A percentile compares a stretch with the other conserved stretches of the same genome.
phyloP scores from a whole-genome alignment of 345 rosid genomes.

The Brassica rapa region DNA sequence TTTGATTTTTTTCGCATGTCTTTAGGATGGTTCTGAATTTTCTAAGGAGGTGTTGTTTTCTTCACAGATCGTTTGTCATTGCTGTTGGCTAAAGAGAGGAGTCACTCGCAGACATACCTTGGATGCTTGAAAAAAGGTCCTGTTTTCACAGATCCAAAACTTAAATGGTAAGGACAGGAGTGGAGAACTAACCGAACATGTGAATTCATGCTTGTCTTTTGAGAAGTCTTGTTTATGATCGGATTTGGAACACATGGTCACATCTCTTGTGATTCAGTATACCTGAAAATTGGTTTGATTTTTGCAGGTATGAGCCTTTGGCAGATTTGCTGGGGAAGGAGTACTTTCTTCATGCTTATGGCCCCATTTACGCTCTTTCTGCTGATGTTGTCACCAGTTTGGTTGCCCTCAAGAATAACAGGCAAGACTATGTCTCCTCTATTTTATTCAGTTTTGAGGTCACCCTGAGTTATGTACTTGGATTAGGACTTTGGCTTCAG shows the following conservation, averaged over 20 bases:
- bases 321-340: slow-evolving; percentile 76
- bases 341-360: slow-evolving; percentile 93
- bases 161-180: slow-evolving; percentile 64
- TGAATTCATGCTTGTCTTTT: slow-evolving; percentile 4
- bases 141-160: slow-evolving; percentile 81
- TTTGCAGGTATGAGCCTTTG: slow-evolving; percentile 85
- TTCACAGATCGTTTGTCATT: slow-evolving; percentile 69
- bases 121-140: slow-evolving; percentile 96
- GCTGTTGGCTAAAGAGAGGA: slow-evolving; percentile 77
- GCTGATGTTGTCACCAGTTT: slow-evolving; percentile 82
- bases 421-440: slow-evolving; percentile 47
- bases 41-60: slow-evolving; percentile 17
- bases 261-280: slow-evolving; percentile 23
- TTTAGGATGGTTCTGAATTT: not conserved
- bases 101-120: slow-evolving; percentile 81
- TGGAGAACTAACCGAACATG: not conserved
- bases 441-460: not conserved
- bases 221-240: not conserved
- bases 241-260: not conserved
- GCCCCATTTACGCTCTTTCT: slow-evolving; percentile 92
- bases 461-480: not conserved
- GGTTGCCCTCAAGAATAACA: slow-evolving; percentile 74
- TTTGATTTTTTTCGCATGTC: not conserved
- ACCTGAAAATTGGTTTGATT: not conserved
- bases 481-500: not conserved